A percentile compares a stretch with the other conserved stretches of the same genome.
Conservation (phyloP, 2,329 filamentous ascomycete genomes). For the Cylindrodendrum hubeiense region DNA sequence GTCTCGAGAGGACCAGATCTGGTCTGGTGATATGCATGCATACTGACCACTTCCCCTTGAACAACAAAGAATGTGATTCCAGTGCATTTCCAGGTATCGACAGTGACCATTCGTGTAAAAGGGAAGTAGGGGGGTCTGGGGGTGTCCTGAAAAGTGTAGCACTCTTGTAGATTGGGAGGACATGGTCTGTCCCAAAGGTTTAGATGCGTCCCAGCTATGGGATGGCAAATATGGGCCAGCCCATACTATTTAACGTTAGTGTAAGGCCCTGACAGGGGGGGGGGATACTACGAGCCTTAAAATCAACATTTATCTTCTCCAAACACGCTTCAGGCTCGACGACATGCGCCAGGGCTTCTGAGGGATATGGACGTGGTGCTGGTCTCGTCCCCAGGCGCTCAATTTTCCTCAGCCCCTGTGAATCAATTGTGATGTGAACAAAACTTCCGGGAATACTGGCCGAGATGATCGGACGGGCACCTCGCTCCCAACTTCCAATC, state of each 20-base stretch:
- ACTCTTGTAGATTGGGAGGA: not conserved
- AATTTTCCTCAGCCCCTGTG: constrained; percentile 2
- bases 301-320: constrained; percentile 5
- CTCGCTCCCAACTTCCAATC: not conserved
- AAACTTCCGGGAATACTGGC: no score
- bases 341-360: not conserved
- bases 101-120: not conserved
- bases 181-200: not conserved
- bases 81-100: not conserved
- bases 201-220: not conserved
- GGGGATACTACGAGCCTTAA: not conserved
- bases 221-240: not conserved
- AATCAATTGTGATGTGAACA: constrained; percentile 3
- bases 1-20: not conserved
- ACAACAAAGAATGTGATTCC: constrained; percentile 2
- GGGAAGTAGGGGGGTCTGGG: not conserved
- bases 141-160: not conserved
- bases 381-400: not conserved
- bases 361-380: not conserved
- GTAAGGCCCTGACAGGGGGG: not conserved
- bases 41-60: not conserved
- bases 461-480: not conserved
- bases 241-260: not conserved
- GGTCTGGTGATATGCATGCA: not conserved
- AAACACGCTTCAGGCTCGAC: not conserved